Evolutionary conservation across 2,329 filamentous ascomycete species (phyloP), one percentile per base, ranked within the genome.

Genomic region (Mollisia scopiformis): DNA sequence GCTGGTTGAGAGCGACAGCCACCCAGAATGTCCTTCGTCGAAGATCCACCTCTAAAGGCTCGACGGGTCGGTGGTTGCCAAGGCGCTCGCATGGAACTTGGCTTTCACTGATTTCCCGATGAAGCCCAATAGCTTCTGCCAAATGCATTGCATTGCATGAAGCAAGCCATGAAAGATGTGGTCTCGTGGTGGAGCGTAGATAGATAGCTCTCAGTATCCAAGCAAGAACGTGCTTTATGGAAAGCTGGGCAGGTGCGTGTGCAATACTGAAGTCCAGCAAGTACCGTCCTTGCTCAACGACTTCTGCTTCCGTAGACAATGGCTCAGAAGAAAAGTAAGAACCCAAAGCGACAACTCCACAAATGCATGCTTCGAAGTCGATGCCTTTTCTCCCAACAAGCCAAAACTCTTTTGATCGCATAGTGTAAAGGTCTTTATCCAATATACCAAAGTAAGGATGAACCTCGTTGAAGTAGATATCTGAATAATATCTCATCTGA

Each of bases 291-390:
- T 71, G 63, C 39, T 65, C 62, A 6, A 65, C 57, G 4, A 73
- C 64, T 54, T 73, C 66, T 33, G 58, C 61, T 60, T 76, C 75
- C 28, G 39, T 57, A 19, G 65, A 66, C 31, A 66, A 55, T 3
- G 57, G 54, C 2, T 21, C 28, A 13, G 66, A 55, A 2, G 66
- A 71, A 46, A 76, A 77, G 13, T 73, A 65, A 14, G 73, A 74
- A 14, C 72, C 73, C 13, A 76, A 56, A 6, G 69, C 71, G 27
- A 75, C 58, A 2, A 76, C 68, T 2, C 73, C 72, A 54, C 71
- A 70, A 8, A 74, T 65, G 6, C 73, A 50, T 11, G 73, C 73
- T 53, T 75, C 74, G 46, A 59, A 79, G 71, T 57, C 74, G 70
- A 41, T 67, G 49, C 35, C 67, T 64, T 58, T 68, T 65, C 27